Conservation (phyloP, 768 basidiomycete species). For the Panellus pusillus region DNA sequence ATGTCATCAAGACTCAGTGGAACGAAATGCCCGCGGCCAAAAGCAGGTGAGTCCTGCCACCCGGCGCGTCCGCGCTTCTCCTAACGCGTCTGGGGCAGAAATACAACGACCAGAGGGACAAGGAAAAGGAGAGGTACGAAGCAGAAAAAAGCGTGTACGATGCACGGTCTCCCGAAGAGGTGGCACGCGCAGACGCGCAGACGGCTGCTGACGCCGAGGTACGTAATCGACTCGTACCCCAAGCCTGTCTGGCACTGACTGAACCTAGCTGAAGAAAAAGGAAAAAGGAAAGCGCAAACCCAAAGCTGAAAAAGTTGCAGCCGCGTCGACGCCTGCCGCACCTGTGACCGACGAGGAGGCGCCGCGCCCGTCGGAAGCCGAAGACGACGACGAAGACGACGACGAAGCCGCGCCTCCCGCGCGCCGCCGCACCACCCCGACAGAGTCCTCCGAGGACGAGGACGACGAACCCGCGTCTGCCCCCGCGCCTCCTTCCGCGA, state of each 20-base stretch:
- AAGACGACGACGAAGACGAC: constrained; percentile 21
- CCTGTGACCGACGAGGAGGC: constrained; percentile 34
- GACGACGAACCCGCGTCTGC: constrained; percentile 24
- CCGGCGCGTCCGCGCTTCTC: constrained; percentile 11
- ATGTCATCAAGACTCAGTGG: constrained; percentile 76
- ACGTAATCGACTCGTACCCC: constrained; percentile 14
- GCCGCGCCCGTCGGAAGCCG: constrained; percentile 1
- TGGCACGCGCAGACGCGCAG: constrained; percentile 46
- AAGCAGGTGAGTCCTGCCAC: constrained; percentile 63
- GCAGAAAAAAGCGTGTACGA: constrained; percentile 67
- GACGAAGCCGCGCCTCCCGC: constrained; percentile 11
- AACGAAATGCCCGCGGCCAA: constrained; percentile 59
- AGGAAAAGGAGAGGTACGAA: constrained; percentile 65
- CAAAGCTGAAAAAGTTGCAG: constrained; percentile 27
- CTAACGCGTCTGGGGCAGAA: constrained; percentile 37
- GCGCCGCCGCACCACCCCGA: too few relatives aligned
- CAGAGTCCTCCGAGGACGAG: too few relatives aligned
- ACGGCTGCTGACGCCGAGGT: constrained; percentile 41
- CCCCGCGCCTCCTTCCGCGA: too few relatives aligned
- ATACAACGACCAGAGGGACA: constrained; percentile 53
- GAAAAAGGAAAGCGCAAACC: constrained; percentile 24
- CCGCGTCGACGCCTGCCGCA: constrained; percentile 23
- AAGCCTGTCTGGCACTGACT: neutral
- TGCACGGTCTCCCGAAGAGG: constrained; percentile 48
- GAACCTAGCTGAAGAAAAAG: constrained; percentile 34